Percentiles rank a stretch among this genome's conserved stretches.
These are phyloP conservation scores for Trichoderma sp. DNA, from an alignment of 2,329 filamentous ascomycete species.

Conservation along the genomic window DNA sequence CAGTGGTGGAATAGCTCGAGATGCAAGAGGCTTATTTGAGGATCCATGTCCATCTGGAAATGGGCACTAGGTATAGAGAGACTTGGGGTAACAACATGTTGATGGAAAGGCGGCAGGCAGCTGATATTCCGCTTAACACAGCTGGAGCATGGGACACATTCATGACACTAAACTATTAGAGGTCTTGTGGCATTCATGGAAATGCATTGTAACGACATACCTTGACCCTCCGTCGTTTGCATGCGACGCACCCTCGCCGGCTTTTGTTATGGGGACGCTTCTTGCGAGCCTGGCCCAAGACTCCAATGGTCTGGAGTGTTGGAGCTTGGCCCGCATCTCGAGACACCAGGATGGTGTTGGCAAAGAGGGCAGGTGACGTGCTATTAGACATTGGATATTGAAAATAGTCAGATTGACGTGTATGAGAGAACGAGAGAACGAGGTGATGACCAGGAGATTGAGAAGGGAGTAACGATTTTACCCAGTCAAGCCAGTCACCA, in stretches of 20 bases:
- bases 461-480: neutral
- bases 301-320: neutral
- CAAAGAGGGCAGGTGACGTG: neutral
- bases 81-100: neutral
- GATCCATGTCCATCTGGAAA: neutral
- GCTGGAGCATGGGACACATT: neutral
- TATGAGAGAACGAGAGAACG: neutral
- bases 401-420: no score
- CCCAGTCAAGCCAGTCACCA: neutral
- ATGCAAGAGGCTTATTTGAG: neutral
- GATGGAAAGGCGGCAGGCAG: neutral
- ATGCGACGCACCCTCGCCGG: neutral
- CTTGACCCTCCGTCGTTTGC: neutral
- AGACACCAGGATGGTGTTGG: neutral
- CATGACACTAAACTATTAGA: neutral
- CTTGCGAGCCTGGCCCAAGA: neutral
- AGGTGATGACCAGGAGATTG: neutral
- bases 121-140: neutral
- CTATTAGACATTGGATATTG: neutral
- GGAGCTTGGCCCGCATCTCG: neutral
- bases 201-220: neutral
- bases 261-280: neutral
- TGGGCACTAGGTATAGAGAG: neutral
- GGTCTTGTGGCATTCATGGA: neutral
- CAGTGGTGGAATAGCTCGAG: neutral